A percentile compares a stretch with the other conserved stretches of the same genome.
phyloP scores from a whole-genome alignment of 805 yeast species.

The Lachancea sp. region DNA sequence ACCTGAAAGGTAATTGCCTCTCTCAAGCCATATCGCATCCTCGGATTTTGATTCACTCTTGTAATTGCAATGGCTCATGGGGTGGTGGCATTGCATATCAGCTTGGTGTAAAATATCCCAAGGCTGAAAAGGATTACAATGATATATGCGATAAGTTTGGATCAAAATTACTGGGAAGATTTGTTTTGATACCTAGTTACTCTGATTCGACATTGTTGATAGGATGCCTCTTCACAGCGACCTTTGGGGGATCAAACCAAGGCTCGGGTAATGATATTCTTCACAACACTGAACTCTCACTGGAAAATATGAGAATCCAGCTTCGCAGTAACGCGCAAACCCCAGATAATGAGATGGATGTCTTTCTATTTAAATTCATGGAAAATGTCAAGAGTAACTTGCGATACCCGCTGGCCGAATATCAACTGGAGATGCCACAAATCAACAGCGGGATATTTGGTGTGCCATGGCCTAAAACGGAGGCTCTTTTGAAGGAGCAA shows the following conservation, averaged over 20 bases:
- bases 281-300: conserved; percentile 3
- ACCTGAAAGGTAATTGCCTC: conserved; percentile 6
- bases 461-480: conserved; percentile 75
- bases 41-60: conserved; percentile 64
- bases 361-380: conserved; percentile 44
- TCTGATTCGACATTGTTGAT: conserved; percentile 26
- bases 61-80: conserved; percentile 76
- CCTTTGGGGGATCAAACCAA: conserved; percentile 39
- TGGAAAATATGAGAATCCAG: conserved; percentile 41
- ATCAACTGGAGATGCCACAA: conserved; percentile 55
- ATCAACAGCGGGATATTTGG: conserved; percentile 76
- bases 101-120: conserved; percentile 49
- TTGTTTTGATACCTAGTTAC: conserved; percentile 23
- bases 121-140: conserved; percentile 45
- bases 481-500: conserved; percentile 37
- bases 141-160: conserved; percentile 22
- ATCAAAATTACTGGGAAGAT: conserved; percentile 41
- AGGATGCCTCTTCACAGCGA: conserved; percentile 72
- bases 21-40: conserved; percentile 17
- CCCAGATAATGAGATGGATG: conserved; percentile 57
- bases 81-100: conserved; percentile 76
- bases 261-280: conserved; percentile 44
- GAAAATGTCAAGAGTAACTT: conserved; percentile 53
- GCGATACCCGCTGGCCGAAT: conserved; percentile 9
- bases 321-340: conserved; percentile 13